phyloP scores from a whole-genome alignment of 2,329 filamentous ascomycete genomes.

The Fusarium begoniae region DNA sequence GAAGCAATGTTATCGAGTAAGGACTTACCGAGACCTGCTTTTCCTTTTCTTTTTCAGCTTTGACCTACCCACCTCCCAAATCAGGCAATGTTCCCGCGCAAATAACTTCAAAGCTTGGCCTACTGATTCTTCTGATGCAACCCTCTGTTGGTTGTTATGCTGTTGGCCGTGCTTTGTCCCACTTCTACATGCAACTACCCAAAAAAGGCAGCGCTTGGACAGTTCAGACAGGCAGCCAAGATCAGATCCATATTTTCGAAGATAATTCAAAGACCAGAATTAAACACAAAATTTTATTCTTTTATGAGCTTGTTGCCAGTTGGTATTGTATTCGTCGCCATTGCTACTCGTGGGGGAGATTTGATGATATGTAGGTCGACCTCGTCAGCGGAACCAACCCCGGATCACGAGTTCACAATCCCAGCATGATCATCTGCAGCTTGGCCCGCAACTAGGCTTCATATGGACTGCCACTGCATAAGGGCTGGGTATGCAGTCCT shows the following conservation, averaged over 20 bases:
- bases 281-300: too few relatives aligned
- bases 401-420: neutral
- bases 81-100: fast-evolving
- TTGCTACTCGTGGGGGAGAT: neutral
- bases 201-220: neutral
- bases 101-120: fast-evolving
- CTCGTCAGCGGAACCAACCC: neutral
- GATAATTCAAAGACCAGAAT: neutral
- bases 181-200: conserved; percentile 5
- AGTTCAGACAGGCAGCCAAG: neutral
- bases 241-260: fast-evolving
- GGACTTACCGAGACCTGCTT: neutral
- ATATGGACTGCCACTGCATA: neutral
- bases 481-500: neutral
- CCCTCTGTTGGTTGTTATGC: conserved; percentile 7
- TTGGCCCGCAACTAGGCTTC: neutral
- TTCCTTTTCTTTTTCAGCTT: neutral
- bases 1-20: neutral
- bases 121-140: neutral
- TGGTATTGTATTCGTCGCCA: fast-evolving
- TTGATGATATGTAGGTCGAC: neutral
- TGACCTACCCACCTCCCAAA: neutral
- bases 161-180: conserved; percentile 6
- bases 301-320: neutral
- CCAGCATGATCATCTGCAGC: neutral